Percentiles rank a stretch among this genome's conserved stretches.
Conservation (phyloP, 78 protist species). For the Dictyostelium capitatum region DNA sequence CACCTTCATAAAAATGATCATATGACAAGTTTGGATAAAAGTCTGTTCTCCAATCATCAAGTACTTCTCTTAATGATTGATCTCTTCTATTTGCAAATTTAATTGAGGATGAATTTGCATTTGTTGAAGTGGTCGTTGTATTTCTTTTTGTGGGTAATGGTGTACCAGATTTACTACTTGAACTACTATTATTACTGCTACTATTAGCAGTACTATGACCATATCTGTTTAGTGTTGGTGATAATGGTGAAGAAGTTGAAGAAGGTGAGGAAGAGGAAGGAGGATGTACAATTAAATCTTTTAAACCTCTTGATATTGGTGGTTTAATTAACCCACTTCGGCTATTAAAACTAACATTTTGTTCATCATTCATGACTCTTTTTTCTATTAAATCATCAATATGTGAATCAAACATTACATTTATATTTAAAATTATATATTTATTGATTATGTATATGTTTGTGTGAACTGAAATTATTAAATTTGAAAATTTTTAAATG, state of each 20-base stretch:
- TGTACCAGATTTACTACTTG: background rate
- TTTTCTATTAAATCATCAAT: slow-evolving; percentile 17
- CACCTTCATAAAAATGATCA: slow-evolving; percentile 4
- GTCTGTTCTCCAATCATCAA: slow-evolving; percentile 33
- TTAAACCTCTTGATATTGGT: slow-evolving; percentile 17
- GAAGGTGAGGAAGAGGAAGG: background rate
- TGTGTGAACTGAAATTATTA: too few relatives aligned
- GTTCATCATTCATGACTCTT: slow-evolving; percentile 17
- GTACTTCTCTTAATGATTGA: slow-evolving; percentile 5
- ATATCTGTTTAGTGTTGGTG: background rate
- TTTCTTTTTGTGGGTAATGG: background rate
- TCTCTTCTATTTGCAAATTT: background rate
- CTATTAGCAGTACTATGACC: background rate
- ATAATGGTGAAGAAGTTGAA: background rate
- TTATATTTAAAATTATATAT: too few relatives aligned
- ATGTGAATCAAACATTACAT: slow-evolving; percentile 23
- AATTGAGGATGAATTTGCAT: background rate
- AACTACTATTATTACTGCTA: background rate
- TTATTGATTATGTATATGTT: too few relatives aligned
- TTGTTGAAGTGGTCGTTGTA: background rate
- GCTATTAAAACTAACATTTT: background rate
- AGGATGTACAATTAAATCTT: slow-evolving; percentile 12
- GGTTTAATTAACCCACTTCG: background rate
- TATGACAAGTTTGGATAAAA: slow-evolving; percentile 27
- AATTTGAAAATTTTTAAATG: too few relatives aligned